These are phyloP conservation scores for Populus ilicifolia DNA, from an alignment of 345 rosid genomes.

Conservation along the genomic window DNA sequence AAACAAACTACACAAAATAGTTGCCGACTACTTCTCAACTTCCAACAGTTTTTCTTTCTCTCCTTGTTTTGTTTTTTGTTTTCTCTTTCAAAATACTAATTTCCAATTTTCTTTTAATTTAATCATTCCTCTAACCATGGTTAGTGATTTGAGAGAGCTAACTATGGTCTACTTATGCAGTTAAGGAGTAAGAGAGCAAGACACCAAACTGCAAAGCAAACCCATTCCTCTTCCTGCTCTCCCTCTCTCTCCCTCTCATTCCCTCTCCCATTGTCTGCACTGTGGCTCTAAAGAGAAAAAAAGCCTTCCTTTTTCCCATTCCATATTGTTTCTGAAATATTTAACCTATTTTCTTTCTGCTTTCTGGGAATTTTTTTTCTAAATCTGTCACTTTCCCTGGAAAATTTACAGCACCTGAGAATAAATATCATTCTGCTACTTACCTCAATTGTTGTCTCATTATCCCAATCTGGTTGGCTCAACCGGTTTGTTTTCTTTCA, in stretches of 20 bases:
- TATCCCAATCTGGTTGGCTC: constrained; percentile 20
- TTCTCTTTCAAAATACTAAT: neutral
- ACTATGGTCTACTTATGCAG: constrained; percentile 35
- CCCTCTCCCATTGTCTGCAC: neutral
- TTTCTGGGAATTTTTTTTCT: constrained; percentile 11
- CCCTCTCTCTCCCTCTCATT: neutral
- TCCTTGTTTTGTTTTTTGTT: neutral
- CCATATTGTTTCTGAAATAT: constrained; percentile 7
- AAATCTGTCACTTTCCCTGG: constrained; percentile 16
- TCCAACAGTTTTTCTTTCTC: constrained; percentile 13
- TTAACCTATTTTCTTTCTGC: constrained; percentile 16
- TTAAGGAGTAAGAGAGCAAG: constrained; percentile 21
- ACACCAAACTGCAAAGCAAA: neutral
- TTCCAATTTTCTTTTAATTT: neutral
- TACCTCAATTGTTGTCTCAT: constrained; percentile 9
- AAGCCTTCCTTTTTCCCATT: constrained; percentile 10
- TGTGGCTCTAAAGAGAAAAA: constrained; percentile 3
- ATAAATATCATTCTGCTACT: constrained; percentile 11
- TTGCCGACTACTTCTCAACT: constrained; percentile 37
- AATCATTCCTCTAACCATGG: constrained; percentile 26
- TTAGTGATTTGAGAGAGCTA: constrained; percentile 28
- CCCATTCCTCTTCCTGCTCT: neutral
- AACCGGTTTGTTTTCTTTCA: constrained; percentile 34
- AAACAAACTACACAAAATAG: constrained; percentile 25
- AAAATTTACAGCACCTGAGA: constrained; percentile 9